phyloP scores from a whole-genome alignment of 2,329 filamentous ascomycete species.

The Didymosphaeria variabile region DNA sequence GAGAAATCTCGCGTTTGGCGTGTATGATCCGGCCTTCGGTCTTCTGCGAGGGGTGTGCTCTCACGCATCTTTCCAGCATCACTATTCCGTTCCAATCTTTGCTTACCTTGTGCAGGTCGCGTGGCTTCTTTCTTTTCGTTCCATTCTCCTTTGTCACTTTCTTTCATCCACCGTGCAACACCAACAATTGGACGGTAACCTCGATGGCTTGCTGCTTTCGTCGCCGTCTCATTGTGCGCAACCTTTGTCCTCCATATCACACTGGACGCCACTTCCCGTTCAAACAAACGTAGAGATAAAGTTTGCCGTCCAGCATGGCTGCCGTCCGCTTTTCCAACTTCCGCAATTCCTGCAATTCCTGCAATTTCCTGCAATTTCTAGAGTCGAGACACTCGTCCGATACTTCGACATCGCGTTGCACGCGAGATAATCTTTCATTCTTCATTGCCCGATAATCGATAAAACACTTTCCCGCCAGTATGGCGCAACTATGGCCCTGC shows the following conservation, averaged over 20 bases:
- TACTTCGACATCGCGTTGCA: neutral
- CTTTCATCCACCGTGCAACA: neutral
- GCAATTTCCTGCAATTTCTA: neutral
- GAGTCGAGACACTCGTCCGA: neutral
- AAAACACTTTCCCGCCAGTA: neutral
- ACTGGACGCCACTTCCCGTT: neutral
- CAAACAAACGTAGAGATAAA: neutral
- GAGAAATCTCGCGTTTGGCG: neutral
- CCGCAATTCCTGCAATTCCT: neutral
- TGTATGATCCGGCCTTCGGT: neutral
- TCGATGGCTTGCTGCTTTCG: constrained; percentile 1
- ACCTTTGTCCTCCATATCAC: neutral
- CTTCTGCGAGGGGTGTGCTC: neutral
- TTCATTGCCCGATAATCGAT: neutral
- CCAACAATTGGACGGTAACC: neutral
- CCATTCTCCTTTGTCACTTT: neutral
- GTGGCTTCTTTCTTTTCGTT: neutral
- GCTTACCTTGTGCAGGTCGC: neutral
- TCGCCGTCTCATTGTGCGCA: constrained; percentile 6
- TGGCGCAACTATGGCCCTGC: neutral
- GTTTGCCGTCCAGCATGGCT: neutral
- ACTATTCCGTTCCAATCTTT: neutral
- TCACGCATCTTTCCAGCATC: neutral
- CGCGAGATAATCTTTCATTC: neutral
- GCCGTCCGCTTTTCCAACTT: neutral